Evolutionary conservation across 345 rosid species (phyloP).

Genomic region (Xanthoceras sorbifolium): DNA sequence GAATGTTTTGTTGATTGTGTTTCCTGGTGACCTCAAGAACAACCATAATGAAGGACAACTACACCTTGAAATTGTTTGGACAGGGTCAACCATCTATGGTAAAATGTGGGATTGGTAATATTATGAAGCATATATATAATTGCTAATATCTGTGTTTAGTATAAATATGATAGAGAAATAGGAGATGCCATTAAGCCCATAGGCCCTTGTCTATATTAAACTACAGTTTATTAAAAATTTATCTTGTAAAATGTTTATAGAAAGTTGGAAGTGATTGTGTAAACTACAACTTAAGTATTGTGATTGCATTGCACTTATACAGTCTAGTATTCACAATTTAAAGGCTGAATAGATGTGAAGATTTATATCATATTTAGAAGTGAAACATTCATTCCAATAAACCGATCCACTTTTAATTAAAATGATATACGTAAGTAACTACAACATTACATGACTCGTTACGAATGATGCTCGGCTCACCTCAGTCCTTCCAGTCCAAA

Average conservation of each 20-base stretch:
- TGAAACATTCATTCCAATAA: background rate
- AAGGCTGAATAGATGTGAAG: background rate
- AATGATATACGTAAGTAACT: background rate
- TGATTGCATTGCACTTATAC: background rate
- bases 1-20: too few species aligned
- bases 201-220: background rate
- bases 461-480: background rate
- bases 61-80: background rate
- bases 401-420: background rate
- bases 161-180: background rate
- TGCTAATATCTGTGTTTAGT: background rate
- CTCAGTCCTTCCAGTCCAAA: too few species aligned
- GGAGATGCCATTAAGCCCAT: background rate
- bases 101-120: background rate
- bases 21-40: too few species aligned
- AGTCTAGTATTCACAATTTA: background rate
- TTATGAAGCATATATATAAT: background rate
- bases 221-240: too few species aligned
- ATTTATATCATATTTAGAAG: background rate
- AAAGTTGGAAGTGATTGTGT: background rate
- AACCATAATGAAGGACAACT: background rate
- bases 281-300: background rate
- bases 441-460: background rate
- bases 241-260: background rate
- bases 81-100: background rate